These are phyloP conservation scores for Calonectria pauciramosa DNA, from an alignment of 2,329 filamentous ascomycete genomes.

Conservation along the genomic window DNA sequence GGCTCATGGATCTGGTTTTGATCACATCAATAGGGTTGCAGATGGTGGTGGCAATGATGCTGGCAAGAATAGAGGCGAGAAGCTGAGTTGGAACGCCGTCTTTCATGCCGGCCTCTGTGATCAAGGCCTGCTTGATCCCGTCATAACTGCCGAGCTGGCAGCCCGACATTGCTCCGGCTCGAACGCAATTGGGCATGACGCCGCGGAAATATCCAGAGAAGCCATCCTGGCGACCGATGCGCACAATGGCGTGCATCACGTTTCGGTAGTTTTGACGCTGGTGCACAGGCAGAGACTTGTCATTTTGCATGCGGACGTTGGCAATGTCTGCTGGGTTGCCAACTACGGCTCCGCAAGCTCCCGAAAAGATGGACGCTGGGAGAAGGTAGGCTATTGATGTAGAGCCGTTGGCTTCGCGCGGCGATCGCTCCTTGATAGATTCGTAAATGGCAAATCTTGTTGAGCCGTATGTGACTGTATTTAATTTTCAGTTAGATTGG, in stretches of 20 bases:
- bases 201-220: conserved; percentile 20
- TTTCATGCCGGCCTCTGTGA: conserved; percentile 1
- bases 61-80: conserved; percentile 22
- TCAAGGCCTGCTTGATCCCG: conserved; percentile 23
- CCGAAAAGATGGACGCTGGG: conserved; percentile 23
- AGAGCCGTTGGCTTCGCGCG: neutral
- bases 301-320: conserved; percentile 35
- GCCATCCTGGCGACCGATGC: conserved; percentile 27
- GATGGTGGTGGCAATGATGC: conserved; percentile 31
- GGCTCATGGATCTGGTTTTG: conserved; percentile 28
- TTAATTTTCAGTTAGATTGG: neutral
- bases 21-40: conserved; percentile 32
- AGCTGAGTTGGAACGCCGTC: conserved; percentile 24
- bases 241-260: conserved; percentile 26
- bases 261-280: conserved; percentile 28
- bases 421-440: conserved; percentile 23
- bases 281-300: conserved; percentile 15
- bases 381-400: conserved; percentile 18
- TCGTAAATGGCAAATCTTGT: conserved; percentile 34
- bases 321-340: conserved; percentile 28
- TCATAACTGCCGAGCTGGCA: conserved; percentile 31
- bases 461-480: conserved; percentile 29
- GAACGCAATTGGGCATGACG: conserved; percentile 24
- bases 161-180: conserved; percentile 22
- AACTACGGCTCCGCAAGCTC: conserved; percentile 18